A percentile compares a stretch with the other conserved stretches of the same genome.
Evolutionary conservation across 495 filamentous ascomycete genomes (phyloP).

Genomic region (Alectoria sarmentosa): DNA sequence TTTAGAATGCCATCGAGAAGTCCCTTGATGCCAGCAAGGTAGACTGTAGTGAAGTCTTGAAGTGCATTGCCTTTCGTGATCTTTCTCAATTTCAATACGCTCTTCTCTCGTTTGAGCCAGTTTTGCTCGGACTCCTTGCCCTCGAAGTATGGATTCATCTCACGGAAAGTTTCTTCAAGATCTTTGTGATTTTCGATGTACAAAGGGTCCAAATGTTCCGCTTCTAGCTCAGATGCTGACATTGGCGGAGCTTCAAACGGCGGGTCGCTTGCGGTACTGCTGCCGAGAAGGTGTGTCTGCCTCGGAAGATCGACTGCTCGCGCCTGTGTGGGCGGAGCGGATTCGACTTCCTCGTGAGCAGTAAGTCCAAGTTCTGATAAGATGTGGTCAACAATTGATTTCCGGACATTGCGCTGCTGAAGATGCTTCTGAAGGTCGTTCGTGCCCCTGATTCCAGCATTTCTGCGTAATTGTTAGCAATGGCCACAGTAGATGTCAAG

Average conservation of each 20-base stretch:
- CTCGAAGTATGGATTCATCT: slow-evolving; percentile 77
- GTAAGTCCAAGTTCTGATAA: slow-evolving; percentile 59
- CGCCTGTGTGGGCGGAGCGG: slow-evolving; percentile 27
- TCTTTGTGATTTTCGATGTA: slow-evolving; percentile 76
- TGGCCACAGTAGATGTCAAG: slow-evolving; percentile 10
- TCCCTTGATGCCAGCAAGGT: slow-evolving; percentile 59
- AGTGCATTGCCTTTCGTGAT: slow-evolving; percentile 80
- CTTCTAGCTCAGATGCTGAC: slow-evolving; percentile 44
- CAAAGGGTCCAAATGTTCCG: slow-evolving; percentile 67
- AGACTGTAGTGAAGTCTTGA: slow-evolving; percentile 62
- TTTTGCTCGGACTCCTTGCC: slow-evolving; percentile 87
- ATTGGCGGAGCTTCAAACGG: slow-evolving; percentile 36
- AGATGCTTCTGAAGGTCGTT: slow-evolving; percentile 80
- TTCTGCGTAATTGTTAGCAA: slow-evolving; percentile 37
- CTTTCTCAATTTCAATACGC: slow-evolving; percentile 62
- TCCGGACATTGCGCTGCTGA: slow-evolving; percentile 68
- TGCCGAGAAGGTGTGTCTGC: slow-evolving; percentile 30
- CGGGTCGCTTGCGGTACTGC: slow-evolving; percentile 22
- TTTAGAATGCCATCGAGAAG: slow-evolving; percentile 88
- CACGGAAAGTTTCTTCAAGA: slow-evolving; percentile 72
- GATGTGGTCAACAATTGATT: slow-evolving; percentile 74
- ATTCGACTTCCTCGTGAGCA: slow-evolving; percentile 27
- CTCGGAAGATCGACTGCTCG: slow-evolving; percentile 35
- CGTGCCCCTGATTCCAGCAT: slow-evolving; percentile 75
- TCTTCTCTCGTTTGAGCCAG: slow-evolving; percentile 80